Base-by-base conservation (phyloP, 495 filamentous ascomycete species). In the Cercophora scortea region DNA sequence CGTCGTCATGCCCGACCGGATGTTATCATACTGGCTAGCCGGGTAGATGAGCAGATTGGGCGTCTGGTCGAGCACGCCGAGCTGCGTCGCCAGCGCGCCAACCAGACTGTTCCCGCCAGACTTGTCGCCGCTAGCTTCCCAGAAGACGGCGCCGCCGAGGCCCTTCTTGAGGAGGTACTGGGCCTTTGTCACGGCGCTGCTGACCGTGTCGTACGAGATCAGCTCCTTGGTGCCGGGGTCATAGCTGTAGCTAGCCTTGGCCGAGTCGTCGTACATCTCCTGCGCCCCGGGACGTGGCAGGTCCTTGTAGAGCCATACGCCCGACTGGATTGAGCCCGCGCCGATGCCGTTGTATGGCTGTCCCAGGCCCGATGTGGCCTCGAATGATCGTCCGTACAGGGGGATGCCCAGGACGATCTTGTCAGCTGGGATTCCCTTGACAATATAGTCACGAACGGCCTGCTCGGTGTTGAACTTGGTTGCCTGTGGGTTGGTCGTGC, bases 401-500 rank as follows among this genome's bases (percentile, higher is more conserved):
- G 90, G 90, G 73, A 95, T 80, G 32, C 91, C 90, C 32, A 96
- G 68, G 8, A 91, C 77, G 36, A 96, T 82, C 66, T 94, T 95
- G 42, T 63, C 54, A 0, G 82, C 55, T 0, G 75, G 62, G 4
- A 96, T 78, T 1, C 85, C 87, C 8, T 71, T 64, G 0, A 70
- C 63, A 53, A 83, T 65, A 69, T 95, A 95, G 61, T 86, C 78
- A 32, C 71, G 60, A 0, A 89, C 71, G 13, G 88, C 88, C 32
- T 75, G 68, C 13, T 88, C 75, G 12, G 83, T 84, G 67, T 73
- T 86, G 62, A 85, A 90, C 1, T 83, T 85, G 4, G 89, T 95
- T 6, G 49, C 48, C 6, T 59, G 38, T 0, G 81, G 77, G 59
- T 81, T 79, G 12, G 58, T 45, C 13, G 53, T 57, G 33, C 77